Base-by-base conservation (phyloP, 495 filamentous ascomycete species). In the Ascodesmis nigricans region DNA sequence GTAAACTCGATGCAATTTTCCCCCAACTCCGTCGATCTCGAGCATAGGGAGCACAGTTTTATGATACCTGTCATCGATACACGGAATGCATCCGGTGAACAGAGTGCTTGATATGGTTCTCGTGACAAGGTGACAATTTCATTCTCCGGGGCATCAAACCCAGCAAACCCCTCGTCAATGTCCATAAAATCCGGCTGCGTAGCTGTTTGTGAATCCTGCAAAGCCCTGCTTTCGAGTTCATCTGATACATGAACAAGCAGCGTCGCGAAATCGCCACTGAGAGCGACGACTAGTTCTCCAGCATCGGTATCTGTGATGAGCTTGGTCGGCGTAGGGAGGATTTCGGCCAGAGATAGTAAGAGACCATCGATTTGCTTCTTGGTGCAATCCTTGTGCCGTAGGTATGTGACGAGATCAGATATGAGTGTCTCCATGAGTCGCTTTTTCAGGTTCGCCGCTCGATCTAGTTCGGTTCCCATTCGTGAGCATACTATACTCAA, bases 121-220 rank as follows among this genome's bases (percentile, higher is more conserved):
- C 16, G 69, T n/a, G n/a, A n/a, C n/a, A n/a, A n/a, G n/a, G n/a
- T n/a, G n/a, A n/a, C n/a, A n/a, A n/a, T n/a, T n/a, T n/a, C n/a
- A n/a, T n/a, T n/a, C n/a, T n/a, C n/a, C n/a, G n/a, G n/a, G n/a
- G n/a, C n/a, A n/a, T n/a, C n/a, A n/a, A n/a, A n/a, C n/a, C n/a
- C n/a, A n/a, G n/a, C n/a, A n/a, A n/a, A n/a, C n/a, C n/a, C 68
- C 42, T 91, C 10, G 14, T 35, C 81, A 15, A 91, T 48, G 37
- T 91, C 81, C 77, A 91, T 81, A 9, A 57, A 42, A 44, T 83
- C 73, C 21, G n/a, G n/a, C n/a, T n/a, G n/a, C n/a, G n/a, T n/a
- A n/a, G n/a, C 44, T 6, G 17, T 43, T 29, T 37, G 43, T 31
- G 13, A 54, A 21, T 34, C 27, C 6, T 43, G 39, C n/a, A n/a